Percentiles rank a stretch among this genome's conserved stretches.
Evolutionary conservation across 768 basidiomycete species (phyloP).

Genomic region (Lentinula guzmanii): DNA sequence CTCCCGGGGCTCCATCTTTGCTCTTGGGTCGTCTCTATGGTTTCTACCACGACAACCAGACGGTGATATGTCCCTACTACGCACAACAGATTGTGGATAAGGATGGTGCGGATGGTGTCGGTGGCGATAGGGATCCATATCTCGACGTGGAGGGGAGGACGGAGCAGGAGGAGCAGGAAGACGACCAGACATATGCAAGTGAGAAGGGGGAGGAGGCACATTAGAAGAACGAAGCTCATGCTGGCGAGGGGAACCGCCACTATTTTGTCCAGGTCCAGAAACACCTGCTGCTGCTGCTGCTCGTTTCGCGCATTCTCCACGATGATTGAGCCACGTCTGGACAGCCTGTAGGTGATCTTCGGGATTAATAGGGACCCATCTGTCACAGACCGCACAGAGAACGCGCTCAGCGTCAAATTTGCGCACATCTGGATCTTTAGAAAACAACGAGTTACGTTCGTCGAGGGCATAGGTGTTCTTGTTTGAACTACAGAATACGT

Average conservation of each 20-base stretch:
- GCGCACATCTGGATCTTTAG: conserved; percentile 64
- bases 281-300: conserved; percentile 1
- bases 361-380: conserved; percentile 56
- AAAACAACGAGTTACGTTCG: conserved; percentile 51
- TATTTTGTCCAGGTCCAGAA: background rate
- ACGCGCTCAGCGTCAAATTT: conserved; percentile 72
- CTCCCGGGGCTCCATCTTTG: background rate
- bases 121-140: background rate
- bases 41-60: background rate
- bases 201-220: background rate
- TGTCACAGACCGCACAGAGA: conserved; percentile 62
- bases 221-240: conserved; percentile 6
- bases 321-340: conserved; percentile 61
- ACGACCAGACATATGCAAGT: background rate
- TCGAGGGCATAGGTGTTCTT: conserved; percentile 57
- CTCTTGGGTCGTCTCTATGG: background rate
- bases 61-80: too few relatives aligned
- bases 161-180: background rate
- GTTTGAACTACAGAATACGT: conserved; percentile 24
- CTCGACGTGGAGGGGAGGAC: background rate
- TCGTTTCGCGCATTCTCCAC: conserved; percentile 44
- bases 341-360: conserved; percentile 59
- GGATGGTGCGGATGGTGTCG: background rate
- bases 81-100: background rate
- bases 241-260: conserved; percentile 5